Base-by-base conservation (phyloP, 805 yeast genomes). In the Kuraishia capsulata region DNA sequence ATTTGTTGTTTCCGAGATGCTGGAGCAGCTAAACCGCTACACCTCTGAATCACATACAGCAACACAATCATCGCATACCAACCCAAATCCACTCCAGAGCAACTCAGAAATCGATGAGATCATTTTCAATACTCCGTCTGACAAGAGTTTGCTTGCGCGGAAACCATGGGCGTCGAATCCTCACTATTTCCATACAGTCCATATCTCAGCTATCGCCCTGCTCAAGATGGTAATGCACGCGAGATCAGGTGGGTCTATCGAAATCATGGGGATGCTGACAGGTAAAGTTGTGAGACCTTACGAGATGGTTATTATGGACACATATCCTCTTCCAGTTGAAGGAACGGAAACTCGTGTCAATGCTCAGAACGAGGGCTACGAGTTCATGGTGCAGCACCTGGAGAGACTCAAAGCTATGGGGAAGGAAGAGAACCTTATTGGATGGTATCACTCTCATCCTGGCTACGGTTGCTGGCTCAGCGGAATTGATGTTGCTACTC, bases 371-470 rank as follows among this genome's bases (percentile, higher is more conserved):
- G 97, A 90, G 52, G 95, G 94, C 0, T 89, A 89, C 57, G 97
- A 90, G 56, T 92, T 81, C 55, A 89, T 92, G 96, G 92, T 89
- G 2, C 80, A 77, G 42, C 88, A 84, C 56, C 62, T 84, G 37
- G 79, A 79, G 39, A 42, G 44, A 21, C 23, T 38, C n/a, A 51
- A 60, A 19, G 45, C 53, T n/a, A 20, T 38, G 3, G 46, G 44
- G 18, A 57, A 73, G n/a, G 43, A 54, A n/a, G 81, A 83, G 44
- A 73, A 83, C 47, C 82, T 90, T 18, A 85, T 92, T 13, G 98
- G 98, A 8, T 90, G 98, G 98, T 90, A 92, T 59, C 97, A 69
- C 58, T 87, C 90, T 4, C 98, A 90, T 57, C 98, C 98, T 0
- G 96, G 96, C 0, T 90, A 88, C 57, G 97, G 96, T 14, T 89